A percentile compares a stretch with the other conserved stretches of the same genome.
Conservation (phyloP, 2,329 filamentous ascomycete species). For the Colletotrichum sp. region DNA sequence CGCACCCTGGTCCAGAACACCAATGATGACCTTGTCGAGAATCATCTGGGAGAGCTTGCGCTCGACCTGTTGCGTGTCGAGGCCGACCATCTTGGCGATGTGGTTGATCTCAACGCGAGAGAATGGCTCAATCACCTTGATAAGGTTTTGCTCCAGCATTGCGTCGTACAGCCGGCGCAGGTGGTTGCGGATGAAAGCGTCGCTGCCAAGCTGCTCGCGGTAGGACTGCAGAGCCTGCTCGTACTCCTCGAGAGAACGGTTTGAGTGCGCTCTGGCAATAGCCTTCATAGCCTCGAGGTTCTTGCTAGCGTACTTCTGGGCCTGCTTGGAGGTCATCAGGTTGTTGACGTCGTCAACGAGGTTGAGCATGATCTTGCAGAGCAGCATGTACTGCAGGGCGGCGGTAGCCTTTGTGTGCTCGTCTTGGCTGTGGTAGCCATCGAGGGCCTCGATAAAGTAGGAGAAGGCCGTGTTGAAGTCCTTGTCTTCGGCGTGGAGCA, state of each 20-base stretch:
- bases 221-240: conserved; percentile 90
- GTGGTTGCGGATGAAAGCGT: conserved; percentile 96
- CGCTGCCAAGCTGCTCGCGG: conserved; percentile 90
- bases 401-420: conserved; percentile 91
- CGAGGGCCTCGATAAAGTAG: conserved; percentile 98
- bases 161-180: conserved; percentile 95
- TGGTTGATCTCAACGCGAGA: conserved; percentile 96
- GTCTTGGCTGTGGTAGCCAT: conserved; percentile 94
- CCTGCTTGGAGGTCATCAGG: conserved; percentile 94
- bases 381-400: conserved; percentile 97
- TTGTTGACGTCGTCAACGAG: conserved; percentile 94
- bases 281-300: conserved; percentile 99
- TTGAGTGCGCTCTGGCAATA: conserved; percentile 91
- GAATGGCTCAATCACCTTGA: conserved; percentile 99
- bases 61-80: conserved; percentile 97
- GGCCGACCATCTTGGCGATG: conserved; percentile 95
- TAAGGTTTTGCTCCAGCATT: conserved; percentile 98
- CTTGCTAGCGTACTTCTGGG: conserved; percentile 93
- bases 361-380: conserved; percentile 99
- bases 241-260: conserved; percentile 96
- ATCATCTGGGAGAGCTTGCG: conserved; percentile 99
- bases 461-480: conserved; percentile 99
- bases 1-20: conserved; percentile 95
- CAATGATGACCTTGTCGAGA: conserved; percentile 97
- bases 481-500: conserved; percentile 97